Conservation (phyloP, 371 early-diverging fungal genomes). For the Mucor racemosus region DNA sequence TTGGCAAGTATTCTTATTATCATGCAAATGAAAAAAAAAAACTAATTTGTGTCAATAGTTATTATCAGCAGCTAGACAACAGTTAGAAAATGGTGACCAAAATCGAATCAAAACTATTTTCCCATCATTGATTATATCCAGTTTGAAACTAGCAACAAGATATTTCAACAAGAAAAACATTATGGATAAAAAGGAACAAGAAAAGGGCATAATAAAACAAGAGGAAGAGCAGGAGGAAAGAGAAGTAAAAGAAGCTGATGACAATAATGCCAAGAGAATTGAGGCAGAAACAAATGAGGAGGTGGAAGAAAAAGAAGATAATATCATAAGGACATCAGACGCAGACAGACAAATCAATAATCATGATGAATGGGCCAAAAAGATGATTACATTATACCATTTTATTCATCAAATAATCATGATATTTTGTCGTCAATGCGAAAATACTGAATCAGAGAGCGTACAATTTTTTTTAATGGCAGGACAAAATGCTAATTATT, state of each 20-base stretch:
- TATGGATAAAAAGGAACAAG: not conserved
- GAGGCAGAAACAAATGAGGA: not conserved
- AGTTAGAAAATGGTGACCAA: slow-evolving; percentile 77
- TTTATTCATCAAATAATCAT: slow-evolving; percentile 81
- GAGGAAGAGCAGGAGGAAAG: not conserved
- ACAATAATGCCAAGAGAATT: not conserved
- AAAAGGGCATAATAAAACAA: not conserved
- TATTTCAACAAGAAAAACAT: slow-evolving; percentile 24
- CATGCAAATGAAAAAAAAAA: not conserved
- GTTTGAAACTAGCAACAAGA: slow-evolving; percentile 74
- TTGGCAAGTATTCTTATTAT: slow-evolving; percentile 44
- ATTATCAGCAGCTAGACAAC: slow-evolving; percentile 77
- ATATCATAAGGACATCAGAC: not conserved
- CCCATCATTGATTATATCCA: slow-evolving; percentile 79
- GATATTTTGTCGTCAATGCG: slow-evolving; percentile 68
- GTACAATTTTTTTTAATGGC: slow-evolving; percentile 81
- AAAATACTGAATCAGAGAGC: slow-evolving; percentile 67
- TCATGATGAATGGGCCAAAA: slow-evolving; percentile 56
- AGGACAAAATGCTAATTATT: slow-evolving; percentile 82
- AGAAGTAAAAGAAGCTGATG: not conserved
- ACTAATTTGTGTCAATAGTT: slow-evolving; percentile 38
- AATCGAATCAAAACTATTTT: slow-evolving; percentile 86
- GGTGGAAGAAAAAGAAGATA: not conserved
- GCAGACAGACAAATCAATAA: not conserved
- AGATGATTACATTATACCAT: slow-evolving; percentile 68